Conservation (phyloP, 2,329 filamentous ascomycete genomes). For the Calonectria pauciramosa region DNA sequence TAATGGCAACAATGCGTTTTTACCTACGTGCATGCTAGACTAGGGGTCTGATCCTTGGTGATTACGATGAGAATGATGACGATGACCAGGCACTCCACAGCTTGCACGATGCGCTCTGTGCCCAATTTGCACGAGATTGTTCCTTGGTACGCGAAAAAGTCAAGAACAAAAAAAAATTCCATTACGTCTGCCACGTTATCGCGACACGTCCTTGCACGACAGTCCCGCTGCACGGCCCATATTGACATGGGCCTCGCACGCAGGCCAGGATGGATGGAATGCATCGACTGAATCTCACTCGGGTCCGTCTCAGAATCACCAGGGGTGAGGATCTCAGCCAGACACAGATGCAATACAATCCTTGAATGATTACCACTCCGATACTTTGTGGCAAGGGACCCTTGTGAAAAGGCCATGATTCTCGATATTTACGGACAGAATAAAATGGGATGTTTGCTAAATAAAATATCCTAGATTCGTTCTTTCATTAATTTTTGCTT, state of each 20-base stretch:
- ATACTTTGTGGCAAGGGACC: background rate
- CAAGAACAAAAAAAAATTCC: background rate
- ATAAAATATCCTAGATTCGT: background rate
- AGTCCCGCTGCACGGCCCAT: constrained; percentile 14
- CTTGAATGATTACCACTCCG: background rate
- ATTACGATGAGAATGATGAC: constrained; percentile 19
- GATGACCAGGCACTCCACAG: background rate
- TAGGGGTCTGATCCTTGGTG: constrained; percentile 21
- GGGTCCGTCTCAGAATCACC: constrained; percentile 18
- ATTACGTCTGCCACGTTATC: background rate
- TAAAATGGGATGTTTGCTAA: background rate
- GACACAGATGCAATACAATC: background rate
- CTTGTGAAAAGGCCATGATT: background rate
- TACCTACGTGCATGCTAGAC: background rate
- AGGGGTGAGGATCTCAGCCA: background rate
- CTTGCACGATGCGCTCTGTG: background rate
- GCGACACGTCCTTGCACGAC: constrained; percentile 11
- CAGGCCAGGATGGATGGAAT: constrained; percentile 13
- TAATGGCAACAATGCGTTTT: constrained; percentile 13
- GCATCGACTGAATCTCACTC: constrained; percentile 16
- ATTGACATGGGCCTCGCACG: constrained; percentile 1
- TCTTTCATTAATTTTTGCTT: background rate
- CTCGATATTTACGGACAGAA: background rate
- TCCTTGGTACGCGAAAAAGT: background rate
- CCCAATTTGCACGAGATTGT: constrained; percentile 10